Conservation (phyloP, 305 asterid genomes). For the Fraxinus floribunda region DNA sequence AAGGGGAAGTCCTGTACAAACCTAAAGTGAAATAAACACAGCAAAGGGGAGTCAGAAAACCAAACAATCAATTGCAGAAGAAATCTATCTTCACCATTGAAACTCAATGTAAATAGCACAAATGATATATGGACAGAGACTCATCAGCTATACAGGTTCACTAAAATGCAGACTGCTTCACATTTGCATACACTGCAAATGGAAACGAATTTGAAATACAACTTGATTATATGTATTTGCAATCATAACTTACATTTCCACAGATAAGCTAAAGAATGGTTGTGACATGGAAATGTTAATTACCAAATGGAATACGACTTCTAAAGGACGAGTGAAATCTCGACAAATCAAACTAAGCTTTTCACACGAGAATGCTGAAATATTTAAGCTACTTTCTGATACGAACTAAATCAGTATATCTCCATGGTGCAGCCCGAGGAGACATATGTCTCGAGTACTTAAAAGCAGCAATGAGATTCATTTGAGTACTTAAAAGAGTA, state of each 20-base stretch:
- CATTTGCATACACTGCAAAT: not conserved
- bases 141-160: not conserved
- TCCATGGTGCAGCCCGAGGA: not conserved
- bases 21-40: not conserved
- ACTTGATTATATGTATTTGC: not conserved
- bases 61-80: not conserved
- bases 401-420: conserved; percentile 6
- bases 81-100: not conserved
- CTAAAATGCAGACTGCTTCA: not conserved
- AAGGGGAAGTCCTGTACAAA: too few relatives aligned
- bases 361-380: conserved; percentile 23
- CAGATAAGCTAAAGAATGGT: not conserved
- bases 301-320: not conserved
- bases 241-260: conserved; percentile 7
- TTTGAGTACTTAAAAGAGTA: conserved; percentile 9
- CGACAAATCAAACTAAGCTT: not conserved
- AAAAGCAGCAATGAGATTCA: not conserved
- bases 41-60: not conserved
- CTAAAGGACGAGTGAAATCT: not conserved
- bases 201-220: conserved; percentile 4
- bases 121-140: not conserved
- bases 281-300: not conserved
- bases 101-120: not conserved
- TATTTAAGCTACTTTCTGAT: conserved; percentile 10
- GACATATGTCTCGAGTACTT: not conserved